Evolutionary conservation across 2,329 filamentous ascomycete genomes (phyloP).

Genomic region (Podosphaera aphanis): DNA sequence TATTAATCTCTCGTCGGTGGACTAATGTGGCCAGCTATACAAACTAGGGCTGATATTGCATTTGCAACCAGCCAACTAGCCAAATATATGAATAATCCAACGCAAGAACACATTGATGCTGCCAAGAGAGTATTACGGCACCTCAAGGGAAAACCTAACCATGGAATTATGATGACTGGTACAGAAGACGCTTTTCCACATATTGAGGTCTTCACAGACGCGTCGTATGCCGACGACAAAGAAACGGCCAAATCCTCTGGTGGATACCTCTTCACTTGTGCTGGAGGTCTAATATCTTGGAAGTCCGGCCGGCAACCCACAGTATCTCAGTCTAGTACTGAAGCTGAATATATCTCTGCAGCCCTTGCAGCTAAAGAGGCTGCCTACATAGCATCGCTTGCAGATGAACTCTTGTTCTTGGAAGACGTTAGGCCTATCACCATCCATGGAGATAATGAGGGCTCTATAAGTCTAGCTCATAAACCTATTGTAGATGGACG

Average conservation of each 20-base stretch:
- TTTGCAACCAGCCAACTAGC: conserved; percentile 1
- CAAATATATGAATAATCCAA: conserved; percentile 1
- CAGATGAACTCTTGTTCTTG: too few species aligned
- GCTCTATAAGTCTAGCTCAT: background rate
- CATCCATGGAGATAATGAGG: background rate
- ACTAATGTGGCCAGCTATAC: background rate
- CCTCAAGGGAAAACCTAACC: background rate
- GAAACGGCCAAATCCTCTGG: background rate
- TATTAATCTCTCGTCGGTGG: background rate
- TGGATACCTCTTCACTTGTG: background rate
- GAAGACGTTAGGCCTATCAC: background rate
- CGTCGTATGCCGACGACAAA: background rate
- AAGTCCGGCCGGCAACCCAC: conserved; percentile 1
- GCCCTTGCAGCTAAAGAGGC: conserved; percentile 1
- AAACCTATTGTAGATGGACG: background rate
- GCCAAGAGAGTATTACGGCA: background rate
- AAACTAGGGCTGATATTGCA: conserved; percentile 1
- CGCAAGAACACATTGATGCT: background rate
- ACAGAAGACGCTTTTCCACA: background rate
- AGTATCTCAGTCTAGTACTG: background rate
- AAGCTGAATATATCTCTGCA: conserved; percentile 2
- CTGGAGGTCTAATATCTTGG: conserved; percentile 1
- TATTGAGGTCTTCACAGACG: background rate
- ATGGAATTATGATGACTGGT: background rate
- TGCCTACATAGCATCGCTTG: background rate